Base-by-base conservation (phyloP, 768 basidiomycete genomes). In the Mycena galopus region DNA sequence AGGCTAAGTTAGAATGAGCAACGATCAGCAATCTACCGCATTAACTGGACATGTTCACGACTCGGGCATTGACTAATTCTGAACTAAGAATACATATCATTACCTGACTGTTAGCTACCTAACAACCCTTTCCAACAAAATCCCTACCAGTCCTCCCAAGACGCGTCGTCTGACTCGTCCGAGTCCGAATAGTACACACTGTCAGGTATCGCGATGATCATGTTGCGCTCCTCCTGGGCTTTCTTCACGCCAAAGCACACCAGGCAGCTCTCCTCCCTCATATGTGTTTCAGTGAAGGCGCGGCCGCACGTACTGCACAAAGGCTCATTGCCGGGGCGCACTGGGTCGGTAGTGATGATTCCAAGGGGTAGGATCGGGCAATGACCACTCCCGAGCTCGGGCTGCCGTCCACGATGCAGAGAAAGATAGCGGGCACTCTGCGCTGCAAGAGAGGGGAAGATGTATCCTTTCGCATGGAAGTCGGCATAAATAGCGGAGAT, bases 241-340 rank as follows among this genome's bases (percentile, higher is more conserved):
- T n/a, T 44, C 59, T 61, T 61, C 59, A 44, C 59, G 59, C 37
- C 59, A 44, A 61, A 61, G 59, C 59, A 61, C 25, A 61, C 59
- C 23, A 61, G 59, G 59, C 59, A 61, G 27, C 39, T 29, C 59
- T 61, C 59, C 39, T 61, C 59, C 39, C 37, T 61, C 59, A 37
- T 44, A 42, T 61, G 25, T 27, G 25, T 25, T 61, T 39, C 39
- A 44, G 27, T 29, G 21, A 61, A 61, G 23, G 23, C 35, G 44
- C 59, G 59, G 29, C 59, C 39, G 39, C 59, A 61, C 59, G 23
- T 42, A 23, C 30, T 44, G 59, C 59, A 61, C 39, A 61, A 17
- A 61, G 25, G 39, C 35, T 37, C 35, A 16, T 37, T 37, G 11
- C 35, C 35, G 19, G 59, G 29, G 23, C 59, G 25, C 59, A 16